Evolutionary conservation across 306 rosid species (phyloP), one percentile per base, ranked within the genome.

Genomic region (Acacia confusa): DNA sequence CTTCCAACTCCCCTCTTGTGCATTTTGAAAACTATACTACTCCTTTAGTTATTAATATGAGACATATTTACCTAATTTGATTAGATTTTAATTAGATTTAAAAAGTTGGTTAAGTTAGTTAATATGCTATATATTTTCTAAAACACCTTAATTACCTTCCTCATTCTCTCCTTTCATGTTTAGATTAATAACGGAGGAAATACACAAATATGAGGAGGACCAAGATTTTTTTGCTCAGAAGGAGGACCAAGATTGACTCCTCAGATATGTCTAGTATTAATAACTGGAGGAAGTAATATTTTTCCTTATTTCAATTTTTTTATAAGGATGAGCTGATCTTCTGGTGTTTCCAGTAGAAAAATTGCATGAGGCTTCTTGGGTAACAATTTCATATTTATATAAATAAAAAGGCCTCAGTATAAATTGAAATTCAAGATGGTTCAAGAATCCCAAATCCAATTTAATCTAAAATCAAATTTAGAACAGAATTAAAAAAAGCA

Each of bases 1-100:
- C 61, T 55, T 20, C 11, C 69, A 25, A 0, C 14, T 25, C 68
- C 67, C 34, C 38, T 61, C 34, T 15, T 61, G 17, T 14, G 19
- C 38, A 25, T 61, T 28, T 61, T 14, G 68, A 27, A 61, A 61
- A 38, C 68, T 61, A 27, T 14, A 63, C 40, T 28, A 14, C 4
- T 20, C 0, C 40, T 36, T 0, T 1, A 1, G 7, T 36, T 0
- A 0, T 36, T 36, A 36, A 36, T 6, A 4, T 6, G 6, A 36
- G 40, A 6, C 8, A 36, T 36, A 36, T 36, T 36, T 36, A 6
- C 0, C 40, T 36, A 36, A 4, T 36, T 36, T 6, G 1, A 36
- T 36, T 36, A 36, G 4, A 32, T 32, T 32, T 32, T 32, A 4
- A 32, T 32, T 32, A 32, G 40, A 36, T 36, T 36, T 0, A 6